Evolutionary conservation across 2,329 filamentous ascomycete species (phyloP).

Genomic region (Fusarium decemcellulare): DNA sequence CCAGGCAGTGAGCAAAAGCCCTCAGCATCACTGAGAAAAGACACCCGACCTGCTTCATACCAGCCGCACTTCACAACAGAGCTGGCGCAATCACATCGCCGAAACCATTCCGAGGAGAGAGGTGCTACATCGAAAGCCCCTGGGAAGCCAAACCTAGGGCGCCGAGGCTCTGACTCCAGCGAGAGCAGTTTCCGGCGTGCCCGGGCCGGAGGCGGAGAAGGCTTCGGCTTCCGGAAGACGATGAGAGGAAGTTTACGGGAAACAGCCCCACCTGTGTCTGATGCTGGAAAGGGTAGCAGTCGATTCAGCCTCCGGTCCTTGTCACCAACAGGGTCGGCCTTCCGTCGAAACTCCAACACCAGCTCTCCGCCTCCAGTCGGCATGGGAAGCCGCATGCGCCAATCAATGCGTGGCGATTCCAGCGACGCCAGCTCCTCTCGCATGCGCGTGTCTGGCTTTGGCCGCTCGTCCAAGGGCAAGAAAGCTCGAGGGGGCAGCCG

Average conservation of each 20-base stretch:
- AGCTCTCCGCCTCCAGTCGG: conserved; percentile 56
- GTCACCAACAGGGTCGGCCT: conserved; percentile 74
- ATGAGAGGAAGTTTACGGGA: conserved; percentile 69
- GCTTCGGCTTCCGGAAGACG: conserved; percentile 77
- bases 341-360: conserved; percentile 57
- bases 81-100: conserved; percentile 37
- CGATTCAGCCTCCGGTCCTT: conserved; percentile 79
- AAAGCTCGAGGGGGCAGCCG: conserved; percentile 66
- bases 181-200: conserved; percentile 87
- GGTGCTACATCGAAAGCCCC: conserved; percentile 31
- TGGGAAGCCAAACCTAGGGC: conserved; percentile 57
- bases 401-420: conserved; percentile 60
- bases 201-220: conserved; percentile 61
- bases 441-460: conserved; percentile 60
- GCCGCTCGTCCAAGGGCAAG: conserved; percentile 53
- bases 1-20: conserved; percentile 14
- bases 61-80: conserved; percentile 40
- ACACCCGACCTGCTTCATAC: conserved; percentile 49
- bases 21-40: conserved; percentile 12
- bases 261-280: conserved; percentile 44
- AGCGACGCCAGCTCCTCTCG: conserved; percentile 53
- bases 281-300: conserved; percentile 58
- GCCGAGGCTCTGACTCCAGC: conserved; percentile 75
- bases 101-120: conserved; percentile 46
- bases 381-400: conserved; percentile 58